Conservation (phyloP, 192 early-diverging fungal species). For the Backusella parvicylindrica region DNA sequence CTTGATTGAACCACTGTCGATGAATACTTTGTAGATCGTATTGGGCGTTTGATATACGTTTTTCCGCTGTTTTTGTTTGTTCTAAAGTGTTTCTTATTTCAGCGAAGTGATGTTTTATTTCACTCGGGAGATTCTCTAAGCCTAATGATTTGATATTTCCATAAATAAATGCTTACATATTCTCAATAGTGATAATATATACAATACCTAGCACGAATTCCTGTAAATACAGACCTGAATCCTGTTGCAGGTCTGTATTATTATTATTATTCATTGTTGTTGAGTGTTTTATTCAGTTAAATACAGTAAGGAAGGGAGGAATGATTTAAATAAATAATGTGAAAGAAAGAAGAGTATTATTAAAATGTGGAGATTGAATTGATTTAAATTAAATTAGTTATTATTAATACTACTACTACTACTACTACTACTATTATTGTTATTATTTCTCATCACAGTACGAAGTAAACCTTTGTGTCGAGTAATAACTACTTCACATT, state of each 20-base stretch:
- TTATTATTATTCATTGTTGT: background rate
- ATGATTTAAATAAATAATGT: background rate
- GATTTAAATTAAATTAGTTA: background rate
- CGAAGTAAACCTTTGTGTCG: conserved; percentile 3
- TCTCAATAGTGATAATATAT: too few species aligned
- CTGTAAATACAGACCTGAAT: conserved; percentile 27
- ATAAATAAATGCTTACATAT: too few species aligned
- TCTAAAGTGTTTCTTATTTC: conserved; percentile 30
- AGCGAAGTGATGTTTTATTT: conserved; percentile 32
- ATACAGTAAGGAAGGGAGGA: background rate
- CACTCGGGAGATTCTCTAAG: conserved; percentile 38
- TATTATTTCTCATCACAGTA: background rate
- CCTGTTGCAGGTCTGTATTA: conserved; percentile 24
- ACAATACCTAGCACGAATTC: conserved; percentile 27
- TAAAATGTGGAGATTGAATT: conserved; percentile 1
- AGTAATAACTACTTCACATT: conserved; percentile 20
- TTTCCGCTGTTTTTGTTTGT: conserved; percentile 22
- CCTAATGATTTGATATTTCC: conserved; percentile 11
- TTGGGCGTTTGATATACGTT: conserved; percentile 16
- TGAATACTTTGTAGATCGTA: conserved; percentile 28
- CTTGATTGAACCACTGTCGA: conserved; percentile 24
- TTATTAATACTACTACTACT: background rate
- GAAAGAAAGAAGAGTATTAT: background rate
- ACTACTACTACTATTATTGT: too few species aligned
- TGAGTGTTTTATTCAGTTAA: background rate